Evolutionary conservation across 2,329 filamentous ascomycete genomes (phyloP), one percentile per base, ranked within the genome.

Genomic region (Paracamarosporium sp.): DNA sequence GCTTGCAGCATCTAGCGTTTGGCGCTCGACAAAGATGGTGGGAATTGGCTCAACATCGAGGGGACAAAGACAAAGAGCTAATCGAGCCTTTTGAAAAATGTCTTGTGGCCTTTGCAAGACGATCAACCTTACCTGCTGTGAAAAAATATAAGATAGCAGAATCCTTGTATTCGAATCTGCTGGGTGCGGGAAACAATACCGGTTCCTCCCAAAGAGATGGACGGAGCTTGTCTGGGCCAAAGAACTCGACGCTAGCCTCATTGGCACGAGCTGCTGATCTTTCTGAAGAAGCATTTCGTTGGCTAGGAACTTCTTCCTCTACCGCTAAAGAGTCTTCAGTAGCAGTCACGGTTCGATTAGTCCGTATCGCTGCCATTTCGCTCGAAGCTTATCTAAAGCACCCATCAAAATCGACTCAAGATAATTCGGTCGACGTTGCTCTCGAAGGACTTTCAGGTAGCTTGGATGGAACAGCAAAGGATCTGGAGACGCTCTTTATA

Each of bases 31-130:
- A 88, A n/a, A 77, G 80, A 40, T 91, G 87, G 83, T 92, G 90
- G 89, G 79, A 76, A 40, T 67, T 91, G 56, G 84, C 84, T 6
- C 80, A 82, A 1, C 88, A 91, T 65, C 73, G 83, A 57, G 84
- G 83, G 1, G 83, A 89, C 56, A 70, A 83, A 4, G 83, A 87
- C 33, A 87, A 86, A 55, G 89, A 92, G 13, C 74, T 93, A 6
- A 68, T 89, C n/a, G 80, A 85, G 1, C 89, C 90, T 0, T 83
- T 91, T 47, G 81, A 83, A 0, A 85, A 85, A 50, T 92, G 87
- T 61, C 65, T 90, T 17, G 78, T 81, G 9, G 84, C 89, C 1
- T 90, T 88, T 63, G 76, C 81, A 15, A 81, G 88, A 55, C 83
- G 89, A 52, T 78, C 74, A 8, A 70, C 75, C 4, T 58, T 76